These are phyloP conservation scores for Eucommia ulmoides DNA, from an alignment of 257 asterid species.

Conservation along the genomic window DNA sequence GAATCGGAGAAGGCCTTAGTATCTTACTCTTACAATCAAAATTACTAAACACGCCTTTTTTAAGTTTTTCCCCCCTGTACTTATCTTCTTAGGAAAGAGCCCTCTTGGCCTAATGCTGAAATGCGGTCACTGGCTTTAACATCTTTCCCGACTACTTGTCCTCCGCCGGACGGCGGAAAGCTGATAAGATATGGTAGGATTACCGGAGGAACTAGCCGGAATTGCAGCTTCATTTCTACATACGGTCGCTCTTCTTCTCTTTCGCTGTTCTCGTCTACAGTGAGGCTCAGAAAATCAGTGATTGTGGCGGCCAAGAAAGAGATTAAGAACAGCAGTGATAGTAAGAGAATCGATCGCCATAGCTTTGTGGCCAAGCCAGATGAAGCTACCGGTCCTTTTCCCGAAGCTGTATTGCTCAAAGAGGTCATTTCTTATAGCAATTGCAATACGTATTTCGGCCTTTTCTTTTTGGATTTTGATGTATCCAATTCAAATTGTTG, in stretches of 20 bases:
- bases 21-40: too few relatives aligned
- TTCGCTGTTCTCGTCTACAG: neutral
- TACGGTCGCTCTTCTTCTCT: neutral
- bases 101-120: neutral
- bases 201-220: neutral
- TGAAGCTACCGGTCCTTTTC: slow-evolving; percentile 82
- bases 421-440: slow-evolving; percentile 27
- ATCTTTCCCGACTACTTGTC: neutral
- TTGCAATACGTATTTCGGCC: neutral
- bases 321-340: slow-evolving; percentile 10
- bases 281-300: slow-evolving; percentile 9
- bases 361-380: slow-evolving; percentile 60
- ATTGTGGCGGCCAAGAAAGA: slow-evolving; percentile 41
- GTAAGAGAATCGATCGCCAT: slow-evolving; percentile 37
- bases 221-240: neutral
- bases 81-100: too few relatives aligned
- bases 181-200: neutral
- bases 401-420: slow-evolving; percentile 77
- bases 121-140: neutral
- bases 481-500: neutral
- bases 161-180: neutral
- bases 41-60: too few relatives aligned
- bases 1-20: too few relatives aligned
- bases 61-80: neutral
- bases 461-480: neutral